Evolutionary conservation across 768 basidiomycete species (phyloP), one percentile per base, ranked within the genome.

Genomic region (Pisolithus tinctorius): DNA sequence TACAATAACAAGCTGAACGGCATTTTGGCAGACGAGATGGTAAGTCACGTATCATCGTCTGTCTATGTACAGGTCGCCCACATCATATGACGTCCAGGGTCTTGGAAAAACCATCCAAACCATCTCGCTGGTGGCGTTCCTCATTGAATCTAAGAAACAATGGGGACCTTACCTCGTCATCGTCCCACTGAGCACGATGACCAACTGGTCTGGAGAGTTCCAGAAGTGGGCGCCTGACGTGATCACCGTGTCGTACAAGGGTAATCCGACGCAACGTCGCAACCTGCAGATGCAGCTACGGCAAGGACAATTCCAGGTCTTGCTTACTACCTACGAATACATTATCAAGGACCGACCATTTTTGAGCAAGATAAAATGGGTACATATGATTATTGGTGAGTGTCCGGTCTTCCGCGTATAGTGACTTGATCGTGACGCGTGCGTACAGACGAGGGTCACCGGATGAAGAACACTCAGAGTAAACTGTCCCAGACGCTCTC

Each of bases 1-100:
- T 96, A 93, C 69, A 96, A 97, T 69, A 97, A 96, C 75, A 83
- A 85, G 62, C 77, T 96, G 54, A 94, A 96, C 60, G 93, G 93
- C 53, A 96, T 97, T 58, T 69, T 96, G 41, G 93, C 93, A 54
- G 93, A 97, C 61, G 89, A 93, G 71, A 94, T 95, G 93, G 87
- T 83, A 49, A 50, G 74, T 63, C 14, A 48, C 40, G 29, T 52
- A 20, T 29, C 4, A 29, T 43, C 11, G 46, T 38, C 20, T n/a
- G 45, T 27, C 43, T 45, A 25, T 45, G 30, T 45, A 48, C 45
- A 26, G 53, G 10, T 52, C 51, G 26, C 43, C n/a, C 6, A 45
- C 27, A 2, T 42, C 6, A 11, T 20, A 23, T 30, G 25, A 29
- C n/a, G 13, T 27, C 52, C 52, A 89, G 88, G 93, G 93, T 83